phyloP scores from a whole-genome alignment of 1,284 basidiomycete genomes.

The Cryptococcus jaspeensis region DNA sequence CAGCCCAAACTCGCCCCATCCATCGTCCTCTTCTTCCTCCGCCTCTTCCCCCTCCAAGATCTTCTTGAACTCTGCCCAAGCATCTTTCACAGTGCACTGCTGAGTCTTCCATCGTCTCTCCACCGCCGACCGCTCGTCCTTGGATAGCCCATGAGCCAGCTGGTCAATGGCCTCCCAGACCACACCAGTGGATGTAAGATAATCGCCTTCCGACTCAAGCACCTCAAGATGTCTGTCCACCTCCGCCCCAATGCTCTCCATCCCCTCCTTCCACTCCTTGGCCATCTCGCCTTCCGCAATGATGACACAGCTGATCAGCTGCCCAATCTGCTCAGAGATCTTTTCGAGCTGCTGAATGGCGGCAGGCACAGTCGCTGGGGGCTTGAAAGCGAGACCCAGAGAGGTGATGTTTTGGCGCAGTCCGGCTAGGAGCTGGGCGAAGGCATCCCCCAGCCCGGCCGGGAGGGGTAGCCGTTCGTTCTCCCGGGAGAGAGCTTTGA shows the following conservation, averaged over 20 bases:
- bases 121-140: conserved; percentile 29
- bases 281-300: conserved; percentile 20
- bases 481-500: background rate
- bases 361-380: conserved; percentile 37
- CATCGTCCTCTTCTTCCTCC: conserved; percentile 29
- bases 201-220: conserved; percentile 22
- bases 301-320: conserved; percentile 34
- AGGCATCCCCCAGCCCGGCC: conserved; percentile 25
- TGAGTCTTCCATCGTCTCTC: conserved; percentile 32
- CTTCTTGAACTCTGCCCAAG: conserved; percentile 48
- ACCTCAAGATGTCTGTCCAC: conserved; percentile 26
- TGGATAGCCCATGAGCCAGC: conserved; percentile 20
- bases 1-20: conserved; percentile 39
- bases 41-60: conserved; percentile 30
- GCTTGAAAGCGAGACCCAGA: conserved; percentile 42
- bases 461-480: conserved; percentile 12
- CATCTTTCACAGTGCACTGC: conserved; percentile 38
- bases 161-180: conserved; percentile 43
- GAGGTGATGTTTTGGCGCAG: conserved; percentile 32
- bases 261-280: conserved; percentile 37
- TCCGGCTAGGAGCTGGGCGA: conserved; percentile 23
- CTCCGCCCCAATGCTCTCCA: conserved; percentile 23
- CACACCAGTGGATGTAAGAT: conserved; percentile 41
- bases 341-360: conserved; percentile 36
- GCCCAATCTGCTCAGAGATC: conserved; percentile 30